Evolutionary conservation across 75 land plant genomes (phyloP).

Genomic region (Sequoiadendron giganteum): DNA sequence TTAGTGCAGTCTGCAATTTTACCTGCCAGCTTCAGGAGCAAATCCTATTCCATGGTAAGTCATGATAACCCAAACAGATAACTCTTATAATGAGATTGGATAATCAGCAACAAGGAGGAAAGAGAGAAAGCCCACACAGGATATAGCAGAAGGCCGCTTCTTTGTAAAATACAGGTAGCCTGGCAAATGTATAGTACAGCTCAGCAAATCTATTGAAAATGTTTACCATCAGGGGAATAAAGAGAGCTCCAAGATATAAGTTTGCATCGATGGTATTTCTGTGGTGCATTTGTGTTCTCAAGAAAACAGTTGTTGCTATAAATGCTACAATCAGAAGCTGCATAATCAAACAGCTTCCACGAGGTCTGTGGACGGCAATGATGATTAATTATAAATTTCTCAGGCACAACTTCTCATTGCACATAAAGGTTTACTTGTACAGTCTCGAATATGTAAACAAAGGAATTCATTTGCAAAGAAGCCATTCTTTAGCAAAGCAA

Average conservation of each 20-base stretch:
- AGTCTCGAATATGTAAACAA: constrained; percentile 18
- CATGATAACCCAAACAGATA: constrained; percentile 15
- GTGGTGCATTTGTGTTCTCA: constrained; percentile 25
- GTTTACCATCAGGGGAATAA: constrained; percentile 17
- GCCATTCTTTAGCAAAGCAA: constrained; percentile 14
- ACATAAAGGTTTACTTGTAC: not conserved
- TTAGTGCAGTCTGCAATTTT: not conserved
- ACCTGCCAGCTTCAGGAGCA: constrained; percentile 32
- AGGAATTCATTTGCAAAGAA: constrained; percentile 24
- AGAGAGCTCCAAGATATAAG: constrained; percentile 21
- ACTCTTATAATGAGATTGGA: constrained; percentile 30
- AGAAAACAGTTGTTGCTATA: constrained; percentile 21
- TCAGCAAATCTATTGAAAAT: constrained; percentile 40
- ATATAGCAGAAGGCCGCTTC: constrained; percentile 10
- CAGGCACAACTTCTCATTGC: not conserved
- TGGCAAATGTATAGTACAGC: constrained; percentile 24
- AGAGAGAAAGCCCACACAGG: constrained; percentile 32
- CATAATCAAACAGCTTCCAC: not conserved
- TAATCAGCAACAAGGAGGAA: constrained; percentile 20
- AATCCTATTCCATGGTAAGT: constrained; percentile 33
- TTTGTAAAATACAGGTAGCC: constrained; percentile 31
- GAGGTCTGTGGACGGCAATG: not conserved
- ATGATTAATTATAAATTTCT: not conserved
- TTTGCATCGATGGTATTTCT: constrained; percentile 11
- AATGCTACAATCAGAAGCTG: constrained; percentile 47